Base-by-base conservation (phyloP, 495 filamentous ascomycete species). In the Pseudoneurospora amorphoporcata region DNA sequence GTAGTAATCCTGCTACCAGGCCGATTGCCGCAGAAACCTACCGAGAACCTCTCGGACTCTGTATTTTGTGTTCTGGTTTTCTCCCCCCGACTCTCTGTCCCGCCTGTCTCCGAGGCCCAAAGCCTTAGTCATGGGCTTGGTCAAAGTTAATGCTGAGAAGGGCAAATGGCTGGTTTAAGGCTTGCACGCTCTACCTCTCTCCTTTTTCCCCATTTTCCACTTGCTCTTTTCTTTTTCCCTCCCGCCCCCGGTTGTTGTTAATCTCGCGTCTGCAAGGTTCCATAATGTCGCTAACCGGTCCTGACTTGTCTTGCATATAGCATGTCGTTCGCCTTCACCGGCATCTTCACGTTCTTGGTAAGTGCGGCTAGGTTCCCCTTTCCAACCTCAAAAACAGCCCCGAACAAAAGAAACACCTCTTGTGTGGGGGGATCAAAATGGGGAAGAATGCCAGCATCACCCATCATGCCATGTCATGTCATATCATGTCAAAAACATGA, bases 271-370 rank as follows among this genome's bases (percentile, higher is more conserved):
- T 70, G 71, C 72, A 43, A 68, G 71, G 70, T 47, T 69, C 43
- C 53, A 65, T 65, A 29, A 74, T 74, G 78, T 71, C 53, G 76
- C 79, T 83, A 77, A 83, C 79, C 76, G 75, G 41, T 70, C 69
- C 58, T 72, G 74, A 32, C 47, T 70, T 68, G 45, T 72, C 72
- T 72, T 75, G 68, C 79, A 93, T 65, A 65, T 65, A 65, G 92
- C n/a, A 92, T 88, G 41, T 84, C 94, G 68, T 82, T 94, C 9
- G 91, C 92, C 29, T 98, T 92, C 80, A 89, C 89, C 16, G 94
- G 94, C 16, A 87, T 97, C 75, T 98, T 98, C 81, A 97, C 94
- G 35, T 98, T 97, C 82, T 84, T 98, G 69, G 84, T 86, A 76
- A 78, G 84, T 84, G 45, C 69, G 43, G 14, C 35, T 35, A 4